Conservation (phyloP, 768 basidiomycete genomes). For the Calvatia gigantea region DNA sequence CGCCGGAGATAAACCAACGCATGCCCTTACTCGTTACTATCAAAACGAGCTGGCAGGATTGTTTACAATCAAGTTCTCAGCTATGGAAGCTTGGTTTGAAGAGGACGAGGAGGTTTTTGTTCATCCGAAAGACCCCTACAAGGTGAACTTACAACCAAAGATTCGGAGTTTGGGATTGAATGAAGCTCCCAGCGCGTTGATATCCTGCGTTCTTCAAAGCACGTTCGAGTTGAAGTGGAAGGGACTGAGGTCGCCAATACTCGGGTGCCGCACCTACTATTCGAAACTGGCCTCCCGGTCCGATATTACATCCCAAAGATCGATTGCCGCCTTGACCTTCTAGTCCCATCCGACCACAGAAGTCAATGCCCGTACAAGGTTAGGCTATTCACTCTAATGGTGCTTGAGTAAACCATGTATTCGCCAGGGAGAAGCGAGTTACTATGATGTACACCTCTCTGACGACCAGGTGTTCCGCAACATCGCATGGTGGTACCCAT, state of each 20-base stretch:
- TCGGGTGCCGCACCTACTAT: slow-evolving; percentile 47
- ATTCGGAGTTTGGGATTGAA: not conserved
- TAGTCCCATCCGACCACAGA: slow-evolving; percentile 41
- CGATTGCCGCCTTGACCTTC: slow-evolving; percentile 48
- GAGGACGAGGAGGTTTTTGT: slow-evolving; percentile 60
- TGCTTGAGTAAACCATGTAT: not conserved
- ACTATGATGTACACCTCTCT: slow-evolving; percentile 40
- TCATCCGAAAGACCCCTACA: slow-evolving; percentile 69
- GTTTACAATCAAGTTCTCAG: slow-evolving; percentile 44
- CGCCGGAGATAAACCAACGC: slow-evolving; percentile 36
- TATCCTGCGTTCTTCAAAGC: slow-evolving; percentile 54
- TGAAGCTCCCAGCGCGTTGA: slow-evolving; percentile 49
- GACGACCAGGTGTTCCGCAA: slow-evolving; percentile 33
- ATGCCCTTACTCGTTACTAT: slow-evolving; percentile 25
- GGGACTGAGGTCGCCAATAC: slow-evolving; percentile 65
- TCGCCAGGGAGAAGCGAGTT: slow-evolving; percentile 57
- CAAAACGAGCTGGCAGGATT: slow-evolving; percentile 38
- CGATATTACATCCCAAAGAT: slow-evolving; percentile 61
- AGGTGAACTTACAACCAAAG: slow-evolving; percentile 38
- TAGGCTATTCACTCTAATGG: not conserved
- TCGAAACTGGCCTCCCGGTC: slow-evolving; percentile 53
- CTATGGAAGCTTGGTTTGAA: slow-evolving; percentile 65
- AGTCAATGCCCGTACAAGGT: slow-evolving; percentile 68
- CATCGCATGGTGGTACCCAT: slow-evolving; percentile 65
- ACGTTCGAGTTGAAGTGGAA: slow-evolving; percentile 55